phyloP scores from a whole-genome alignment of 164 flowering plant species.

The Warburgia ugandensis region DNA sequence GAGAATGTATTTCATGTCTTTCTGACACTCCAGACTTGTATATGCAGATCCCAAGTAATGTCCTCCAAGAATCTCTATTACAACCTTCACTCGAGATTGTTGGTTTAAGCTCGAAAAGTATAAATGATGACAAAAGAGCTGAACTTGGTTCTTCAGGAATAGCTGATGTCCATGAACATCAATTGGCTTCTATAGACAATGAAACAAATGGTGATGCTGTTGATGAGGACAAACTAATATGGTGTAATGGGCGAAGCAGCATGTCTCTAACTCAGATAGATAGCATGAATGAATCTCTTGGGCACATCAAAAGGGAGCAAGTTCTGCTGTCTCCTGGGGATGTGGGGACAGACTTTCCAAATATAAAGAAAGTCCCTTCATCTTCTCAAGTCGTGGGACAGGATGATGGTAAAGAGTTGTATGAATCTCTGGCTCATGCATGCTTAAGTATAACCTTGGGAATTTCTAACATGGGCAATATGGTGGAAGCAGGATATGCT shows the following conservation, averaged over 20 bases:
- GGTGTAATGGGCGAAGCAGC: no score
- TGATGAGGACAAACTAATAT: slow-evolving; percentile 28
- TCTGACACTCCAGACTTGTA: no score
- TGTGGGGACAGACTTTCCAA: slow-evolving; percentile 28
- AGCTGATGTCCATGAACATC: slow-evolving; percentile 22
- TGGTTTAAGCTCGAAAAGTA: no score
- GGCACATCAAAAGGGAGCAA: slow-evolving; percentile 47
- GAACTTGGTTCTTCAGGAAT: slow-evolving; percentile 20
- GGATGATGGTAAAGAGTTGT: slow-evolving; percentile 23
- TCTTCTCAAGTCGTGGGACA: slow-evolving; percentile 30
- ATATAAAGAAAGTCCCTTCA: slow-evolving; percentile 25
- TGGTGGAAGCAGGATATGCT: no score
- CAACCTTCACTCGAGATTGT: no score
- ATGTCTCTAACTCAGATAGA: no score
- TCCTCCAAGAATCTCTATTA: no score
- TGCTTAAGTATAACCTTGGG: slow-evolving; percentile 54
- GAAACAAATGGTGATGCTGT: slow-evolving; percentile 25
- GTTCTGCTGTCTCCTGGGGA: slow-evolving; percentile 25
- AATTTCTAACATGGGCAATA: no score
- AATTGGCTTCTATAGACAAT: slow-evolving; percentile 21
- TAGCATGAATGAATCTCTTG: no score
- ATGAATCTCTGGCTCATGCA: slow-evolving; percentile 39
- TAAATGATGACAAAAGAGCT: slow-evolving; percentile 32
- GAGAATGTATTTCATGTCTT: no score
- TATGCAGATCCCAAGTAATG: no score